Evolutionary conservation across 2,329 filamentous ascomycete genomes (phyloP).

Genomic region (Ceratocystis harringtonii): DNA sequence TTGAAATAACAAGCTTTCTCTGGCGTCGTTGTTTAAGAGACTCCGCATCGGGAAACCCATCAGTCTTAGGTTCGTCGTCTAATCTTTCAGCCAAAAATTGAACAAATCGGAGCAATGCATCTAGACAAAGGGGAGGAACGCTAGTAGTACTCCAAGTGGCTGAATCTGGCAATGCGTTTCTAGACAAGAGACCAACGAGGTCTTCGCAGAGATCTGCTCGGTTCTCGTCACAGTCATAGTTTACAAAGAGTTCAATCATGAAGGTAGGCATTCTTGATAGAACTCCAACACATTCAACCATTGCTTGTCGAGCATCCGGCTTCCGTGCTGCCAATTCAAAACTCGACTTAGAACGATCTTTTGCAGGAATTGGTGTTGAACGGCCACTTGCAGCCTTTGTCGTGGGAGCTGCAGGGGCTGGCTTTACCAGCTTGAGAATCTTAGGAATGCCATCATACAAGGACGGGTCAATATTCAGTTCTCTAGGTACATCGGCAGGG

Average conservation of each 20-base stretch:
- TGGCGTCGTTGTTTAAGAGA: conserved; percentile 55
- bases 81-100: conserved; percentile 83
- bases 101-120: conserved; percentile 78
- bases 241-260: conserved; percentile 89
- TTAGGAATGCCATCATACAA: conserved; percentile 90
- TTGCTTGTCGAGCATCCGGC: conserved; percentile 89
- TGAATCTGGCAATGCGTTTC: conserved; percentile 91
- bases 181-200: conserved; percentile 78
- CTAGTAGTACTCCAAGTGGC: conserved; percentile 98
- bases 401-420: conserved; percentile 31
- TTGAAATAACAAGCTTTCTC: conserved; percentile 77
- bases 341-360: conserved; percentile 82
- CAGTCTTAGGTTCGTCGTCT: conserved; percentile 43
- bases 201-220: conserved; percentile 87
- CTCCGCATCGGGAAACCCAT: conserved; percentile 48
- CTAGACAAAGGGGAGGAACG: conserved; percentile 84
- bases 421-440: conserved; percentile 73
- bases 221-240: conserved; percentile 93
- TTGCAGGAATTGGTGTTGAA: conserved; percentile 77
- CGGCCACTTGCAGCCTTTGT: conserved; percentile 49
- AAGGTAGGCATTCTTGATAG: conserved; percentile 86
- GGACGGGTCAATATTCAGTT: conserved; percentile 76
- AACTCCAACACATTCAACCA: conserved; percentile 93
- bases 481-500: conserved; percentile 81
- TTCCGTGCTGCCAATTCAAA: conserved; percentile 83